A percentile compares a stretch with the other conserved stretches of the same genome.
Conservation (phyloP, 2,329 filamentous ascomycete genomes). For the Pseudogymnoascus sp. region DNA sequence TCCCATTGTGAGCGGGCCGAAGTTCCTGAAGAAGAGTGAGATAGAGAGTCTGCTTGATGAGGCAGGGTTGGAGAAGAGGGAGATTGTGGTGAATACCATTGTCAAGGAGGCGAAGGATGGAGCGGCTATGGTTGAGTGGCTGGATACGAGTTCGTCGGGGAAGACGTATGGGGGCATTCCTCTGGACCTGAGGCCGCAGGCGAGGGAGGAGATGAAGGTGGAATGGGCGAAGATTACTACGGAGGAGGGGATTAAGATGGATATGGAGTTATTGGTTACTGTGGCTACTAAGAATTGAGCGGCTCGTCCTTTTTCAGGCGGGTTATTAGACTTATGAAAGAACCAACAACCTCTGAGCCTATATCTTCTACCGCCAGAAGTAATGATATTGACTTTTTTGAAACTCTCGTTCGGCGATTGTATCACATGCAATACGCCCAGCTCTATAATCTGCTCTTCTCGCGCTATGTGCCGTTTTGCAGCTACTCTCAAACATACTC, state of each 20-base stretch:
- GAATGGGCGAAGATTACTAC: constrained; percentile 27
- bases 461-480: background rate
- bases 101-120: constrained; percentile 17
- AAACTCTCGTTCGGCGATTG: background rate
- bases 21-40: constrained; percentile 22
- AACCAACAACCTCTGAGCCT: background rate
- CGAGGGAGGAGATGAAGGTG: constrained; percentile 26
- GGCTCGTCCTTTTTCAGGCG: background rate
- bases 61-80: constrained; percentile 17
- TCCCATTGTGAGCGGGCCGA: constrained; percentile 19
- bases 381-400: background rate
- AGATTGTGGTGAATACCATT: constrained; percentile 22
- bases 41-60: constrained; percentile 20
- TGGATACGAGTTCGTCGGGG: constrained; percentile 29
- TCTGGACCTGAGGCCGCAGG: constrained; percentile 22
- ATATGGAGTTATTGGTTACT: constrained; percentile 24
- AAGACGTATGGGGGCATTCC: constrained; percentile 29
- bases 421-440: background rate
- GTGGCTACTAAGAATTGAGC: background rate
- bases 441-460: background rate
- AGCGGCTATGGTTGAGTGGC: constrained; percentile 27
- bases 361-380: background rate
- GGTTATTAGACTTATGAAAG: background rate
- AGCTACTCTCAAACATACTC: background rate
- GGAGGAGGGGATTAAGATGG: constrained; percentile 26